Conservation (phyloP, 257 asterid genomes). For the Asclepias syriaca region DNA sequence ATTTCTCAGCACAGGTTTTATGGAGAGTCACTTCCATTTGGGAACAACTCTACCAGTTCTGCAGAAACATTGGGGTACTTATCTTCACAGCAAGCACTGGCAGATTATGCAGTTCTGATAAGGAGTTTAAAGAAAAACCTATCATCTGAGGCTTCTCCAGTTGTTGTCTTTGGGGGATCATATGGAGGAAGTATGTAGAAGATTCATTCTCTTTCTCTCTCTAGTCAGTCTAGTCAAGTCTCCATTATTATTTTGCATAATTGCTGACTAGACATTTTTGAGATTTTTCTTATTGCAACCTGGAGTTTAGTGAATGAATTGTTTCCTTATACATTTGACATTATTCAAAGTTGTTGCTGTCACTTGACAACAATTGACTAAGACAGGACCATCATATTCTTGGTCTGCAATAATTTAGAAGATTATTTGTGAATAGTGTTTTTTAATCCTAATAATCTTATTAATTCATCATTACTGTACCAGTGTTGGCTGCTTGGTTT, state of each 20-base stretch:
- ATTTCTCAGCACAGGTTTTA: conserved; percentile 66
- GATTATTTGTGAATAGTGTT: not conserved
- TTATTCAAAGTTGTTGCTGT: not conserved
- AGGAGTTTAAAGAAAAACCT: conserved; percentile 59
- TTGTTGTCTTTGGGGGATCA: conserved; percentile 82
- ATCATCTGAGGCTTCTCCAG: conserved; percentile 76
- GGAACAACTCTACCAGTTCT: conserved; percentile 44
- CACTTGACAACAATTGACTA: not conserved
- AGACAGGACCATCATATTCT: not conserved
- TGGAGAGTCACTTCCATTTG: conserved; percentile 74
- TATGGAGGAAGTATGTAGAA: conserved; percentile 71
- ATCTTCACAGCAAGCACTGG: conserved; percentile 71
- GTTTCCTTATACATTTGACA: not conserved
- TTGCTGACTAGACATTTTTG: conserved; percentile 10
- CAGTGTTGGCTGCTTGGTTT: conserved; percentile 90
- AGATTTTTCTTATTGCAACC: conserved; percentile 4
- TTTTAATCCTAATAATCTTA: conserved; percentile 1
- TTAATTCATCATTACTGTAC: not conserved
- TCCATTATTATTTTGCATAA: conserved; percentile 7
- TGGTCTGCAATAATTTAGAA: not conserved
- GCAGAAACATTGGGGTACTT: conserved; percentile 65
- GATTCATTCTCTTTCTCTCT: not conserved
- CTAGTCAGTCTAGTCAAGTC: not conserved
- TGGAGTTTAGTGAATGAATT: conserved; percentile 1
- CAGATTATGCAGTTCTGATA: conserved; percentile 65